Evolutionary conservation across 805 yeast species (phyloP).

Genomic region (Candida tallmaniae): DNA sequence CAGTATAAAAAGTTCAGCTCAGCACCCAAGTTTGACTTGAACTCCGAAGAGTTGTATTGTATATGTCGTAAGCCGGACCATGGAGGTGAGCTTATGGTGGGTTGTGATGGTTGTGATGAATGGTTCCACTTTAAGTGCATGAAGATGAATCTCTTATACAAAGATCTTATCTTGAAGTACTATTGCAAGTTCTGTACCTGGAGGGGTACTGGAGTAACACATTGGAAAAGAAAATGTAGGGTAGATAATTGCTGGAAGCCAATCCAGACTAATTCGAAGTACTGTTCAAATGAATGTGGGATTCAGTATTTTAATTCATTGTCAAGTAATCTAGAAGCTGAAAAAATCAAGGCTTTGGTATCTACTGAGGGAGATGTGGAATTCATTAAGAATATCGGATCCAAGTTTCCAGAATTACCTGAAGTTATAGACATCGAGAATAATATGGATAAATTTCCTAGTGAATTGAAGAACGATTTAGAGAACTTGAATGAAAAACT

Average conservation of each 20-base stretch:
- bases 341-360: conserved; percentile 15
- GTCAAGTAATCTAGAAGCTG: background rate
- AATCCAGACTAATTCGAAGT: conserved; percentile 52
- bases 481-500: conserved; percentile 15
- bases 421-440: conserved; percentile 21
- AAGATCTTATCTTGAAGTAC: conserved; percentile 56
- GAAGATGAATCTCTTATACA: conserved; percentile 47
- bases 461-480: conserved; percentile 16
- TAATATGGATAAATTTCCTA: conserved; percentile 16
- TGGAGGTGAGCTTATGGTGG: conserved; percentile 81
- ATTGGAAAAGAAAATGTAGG: conserved; percentile 78
- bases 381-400: conserved; percentile 22
- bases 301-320: conserved; percentile 21
- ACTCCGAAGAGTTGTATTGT: conserved; percentile 68
- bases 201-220: conserved; percentile 46
- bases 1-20: conserved; percentile 32
- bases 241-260: conserved; percentile 53
- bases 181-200: conserved; percentile 72
- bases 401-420: conserved; percentile 41
- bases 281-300: conserved; percentile 76
- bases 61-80: conserved; percentile 73
- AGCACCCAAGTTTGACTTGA: conserved; percentile 39
- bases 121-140: conserved; percentile 90
- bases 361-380: conserved; percentile 4
- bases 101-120: conserved; percentile 91